These are phyloP conservation scores for Thraustochytrium sp. DNA, from an alignment of 352 stramenopile genomes.

Conservation along the genomic window DNA sequence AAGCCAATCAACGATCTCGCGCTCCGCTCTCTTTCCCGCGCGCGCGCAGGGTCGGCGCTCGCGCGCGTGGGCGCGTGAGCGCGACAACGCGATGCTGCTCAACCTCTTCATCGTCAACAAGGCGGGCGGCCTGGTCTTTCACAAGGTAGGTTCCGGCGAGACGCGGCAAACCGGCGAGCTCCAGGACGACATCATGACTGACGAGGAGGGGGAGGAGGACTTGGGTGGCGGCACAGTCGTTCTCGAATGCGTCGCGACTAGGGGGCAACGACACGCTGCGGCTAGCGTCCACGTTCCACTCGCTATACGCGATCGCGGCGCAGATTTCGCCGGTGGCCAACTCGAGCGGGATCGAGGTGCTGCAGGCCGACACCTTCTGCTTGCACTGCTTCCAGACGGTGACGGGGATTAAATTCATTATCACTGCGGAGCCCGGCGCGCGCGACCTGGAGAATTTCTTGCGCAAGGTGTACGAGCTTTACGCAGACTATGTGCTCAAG, in stretches of 20 bases:
- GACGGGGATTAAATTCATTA: conserved; percentile 86
- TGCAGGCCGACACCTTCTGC: conserved; percentile 82
- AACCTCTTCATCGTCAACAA: conserved; percentile 90
- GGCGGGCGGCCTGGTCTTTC: conserved; percentile 82
- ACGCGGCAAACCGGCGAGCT: not conserved
- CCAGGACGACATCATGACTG: not conserved
- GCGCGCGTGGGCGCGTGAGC: not conserved
- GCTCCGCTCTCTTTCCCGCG: no score
- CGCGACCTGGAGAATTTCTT: conserved; percentile 72
- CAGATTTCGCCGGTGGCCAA: conserved; percentile 48
- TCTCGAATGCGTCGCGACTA: conserved; percentile 67
- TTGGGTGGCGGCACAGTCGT: conserved; percentile 69
- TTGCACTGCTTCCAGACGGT: conserved; percentile 83
- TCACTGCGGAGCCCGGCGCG: conserved; percentile 76
- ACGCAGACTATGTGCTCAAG: conserved; percentile 90
- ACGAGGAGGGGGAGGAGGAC: not conserved
- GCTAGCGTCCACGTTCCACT: conserved; percentile 87
- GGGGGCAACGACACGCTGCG: conserved; percentile 82
- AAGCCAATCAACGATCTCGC: no score
- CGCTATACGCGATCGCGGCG: conserved; percentile 81
- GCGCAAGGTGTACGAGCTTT: conserved; percentile 83
- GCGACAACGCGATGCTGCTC: conserved; percentile 59
- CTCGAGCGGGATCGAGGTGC: conserved; percentile 76
- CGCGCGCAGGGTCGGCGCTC: no score
- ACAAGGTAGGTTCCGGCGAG: conserved; percentile 52